Base-by-base conservation (phyloP, 371 early-diverging fungal species). In the Smittium culicis region DNA sequence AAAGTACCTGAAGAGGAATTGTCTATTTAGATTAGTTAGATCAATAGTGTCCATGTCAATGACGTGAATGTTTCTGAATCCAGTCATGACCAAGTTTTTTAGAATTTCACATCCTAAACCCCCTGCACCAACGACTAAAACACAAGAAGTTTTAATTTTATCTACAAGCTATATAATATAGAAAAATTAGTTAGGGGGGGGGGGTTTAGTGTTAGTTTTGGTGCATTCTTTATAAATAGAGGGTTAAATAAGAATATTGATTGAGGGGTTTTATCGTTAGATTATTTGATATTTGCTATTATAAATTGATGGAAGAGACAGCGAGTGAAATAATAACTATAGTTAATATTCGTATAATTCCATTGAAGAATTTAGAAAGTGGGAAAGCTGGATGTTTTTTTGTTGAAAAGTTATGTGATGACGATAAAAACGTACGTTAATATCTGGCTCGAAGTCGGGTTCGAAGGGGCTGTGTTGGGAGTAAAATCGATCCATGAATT, bases 31-130 rank as follows among this genome's bases (percentile, higher is more conserved):
- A 77, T 99, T 99, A 35, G 96, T 92, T 59, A 97, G 79, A 68
- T 99, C 99, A 65, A 99, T 98, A 0, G 94, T 95, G 79, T 99
- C 99, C 66, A 95, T 77, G 79, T 99, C 99, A 61, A 99, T 55
- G 68, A 93, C 83, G 64, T 86, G 82, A 64, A 98, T 93, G 70
- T 85, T 69, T 67, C 76, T 79, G 75, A 96, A 95, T 24, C 97
- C 97, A 27, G 87, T 80, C 77, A 95, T 73, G 31, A 91, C 92
- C 28, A 98, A 82, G 77, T 93, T 87, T 77, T 99, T 98, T 25
- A 98, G 81, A 35, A 99, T 75, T 77, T 99, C 99, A 75, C 99
- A 98, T 34, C 99, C 99, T 66, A 99, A 93, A 14, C 99, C 99
- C 67, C 99, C 99, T 11, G 93, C 91, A 35, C 94, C 94, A 8